Conservation (phyloP, 2,329 filamentous ascomycete genomes). For the Hypocrella siamensis region DNA sequence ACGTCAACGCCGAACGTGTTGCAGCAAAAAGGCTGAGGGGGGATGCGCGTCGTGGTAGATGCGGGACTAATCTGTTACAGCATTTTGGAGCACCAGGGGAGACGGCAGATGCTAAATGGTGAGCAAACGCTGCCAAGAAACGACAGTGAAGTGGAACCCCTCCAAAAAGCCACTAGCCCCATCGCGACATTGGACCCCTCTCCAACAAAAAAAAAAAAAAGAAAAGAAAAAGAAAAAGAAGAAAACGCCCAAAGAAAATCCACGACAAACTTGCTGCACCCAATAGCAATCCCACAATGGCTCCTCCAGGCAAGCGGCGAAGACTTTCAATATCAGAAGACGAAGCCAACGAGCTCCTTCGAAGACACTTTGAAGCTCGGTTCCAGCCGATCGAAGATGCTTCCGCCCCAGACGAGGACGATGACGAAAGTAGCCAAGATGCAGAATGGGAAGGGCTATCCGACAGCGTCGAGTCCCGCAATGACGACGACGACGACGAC, state of each 20-base stretch:
- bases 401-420: conserved; percentile 6
- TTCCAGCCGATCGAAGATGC: conserved; percentile 54
- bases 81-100: no score
- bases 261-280: no score
- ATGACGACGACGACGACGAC: conserved; percentile 14
- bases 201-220: no score
- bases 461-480: conserved; percentile 10
- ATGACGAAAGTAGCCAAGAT: neutral
- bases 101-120: no score
- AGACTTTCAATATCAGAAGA: conserved; percentile 20
- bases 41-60: no score
- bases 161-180: neutral
- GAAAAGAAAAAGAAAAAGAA: no score
- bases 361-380: conserved; percentile 72
- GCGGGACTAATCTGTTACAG: no score
- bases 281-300: conserved; percentile 19
- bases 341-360: conserved; percentile 60
- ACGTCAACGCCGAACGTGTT: no score
- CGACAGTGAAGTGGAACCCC: no score
- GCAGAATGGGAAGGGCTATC: conserved; percentile 6
- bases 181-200: neutral
- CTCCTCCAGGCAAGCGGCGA: conserved; percentile 30
- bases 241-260: neutral
- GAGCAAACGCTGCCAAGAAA: no score
- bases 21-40: no score